phyloP scores from a whole-genome alignment of 208 protist genomes.

The Leishmania gerbilli region DNA sequence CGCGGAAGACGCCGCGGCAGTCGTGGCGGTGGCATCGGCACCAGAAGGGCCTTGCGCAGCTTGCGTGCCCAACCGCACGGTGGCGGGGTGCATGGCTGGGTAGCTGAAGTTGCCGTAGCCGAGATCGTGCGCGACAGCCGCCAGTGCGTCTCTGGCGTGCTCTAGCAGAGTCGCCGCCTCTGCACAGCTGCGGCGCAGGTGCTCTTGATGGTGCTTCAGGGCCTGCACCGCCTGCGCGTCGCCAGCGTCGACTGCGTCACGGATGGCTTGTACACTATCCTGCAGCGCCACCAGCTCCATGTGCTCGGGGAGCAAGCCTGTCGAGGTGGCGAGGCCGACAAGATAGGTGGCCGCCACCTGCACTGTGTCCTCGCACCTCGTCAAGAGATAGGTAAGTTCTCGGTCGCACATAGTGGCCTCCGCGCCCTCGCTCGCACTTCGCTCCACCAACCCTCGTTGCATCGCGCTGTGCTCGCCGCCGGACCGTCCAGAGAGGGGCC shows the following conservation, averaged over 20 bases:
- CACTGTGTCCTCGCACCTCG: constrained; percentile 21
- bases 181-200: constrained; percentile 12
- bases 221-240: background rate
- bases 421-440: background rate
- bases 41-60: background rate
- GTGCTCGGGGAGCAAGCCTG: constrained; percentile 23
- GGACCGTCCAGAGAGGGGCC: background rate
- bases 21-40: background rate
- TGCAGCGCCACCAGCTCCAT: constrained; percentile 23
- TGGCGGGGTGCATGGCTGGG: background rate
- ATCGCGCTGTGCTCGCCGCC: background rate
- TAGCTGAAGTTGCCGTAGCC: constrained; percentile 19
- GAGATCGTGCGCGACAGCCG: constrained; percentile 23
- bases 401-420: background rate
- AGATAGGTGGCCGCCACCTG: constrained; percentile 24
- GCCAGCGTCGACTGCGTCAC: constrained; percentile 1
- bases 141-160: constrained; percentile 24
- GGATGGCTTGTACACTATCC: constrained; percentile 9
- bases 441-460: background rate
- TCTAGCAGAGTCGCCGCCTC: constrained; percentile 25
- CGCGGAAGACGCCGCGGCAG: constrained; percentile 2
- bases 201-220: constrained; percentile 13
- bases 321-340: constrained; percentile 28
- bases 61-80: background rate
- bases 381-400: constrained; percentile 14